Base-by-base conservation (phyloP, 2,329 filamentous ascomycete species). In the Aspergillus novoparasiticus region DNA sequence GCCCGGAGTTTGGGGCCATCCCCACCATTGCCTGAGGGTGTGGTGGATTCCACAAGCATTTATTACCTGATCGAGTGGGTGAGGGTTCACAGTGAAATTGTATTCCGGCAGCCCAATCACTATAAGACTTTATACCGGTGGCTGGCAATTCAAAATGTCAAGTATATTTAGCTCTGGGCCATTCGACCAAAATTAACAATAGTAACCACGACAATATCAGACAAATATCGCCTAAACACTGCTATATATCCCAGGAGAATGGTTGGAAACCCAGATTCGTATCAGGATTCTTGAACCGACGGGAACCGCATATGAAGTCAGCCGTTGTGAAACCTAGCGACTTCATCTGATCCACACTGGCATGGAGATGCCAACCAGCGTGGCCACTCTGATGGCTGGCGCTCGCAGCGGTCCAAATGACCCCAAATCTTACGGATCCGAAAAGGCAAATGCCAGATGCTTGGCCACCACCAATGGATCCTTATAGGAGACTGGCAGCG, bases 271-370 rank as follows among this genome's bases (percentile, higher is more conserved):
- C 64, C 68, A 48, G 45, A 45, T 62, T 74, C 69, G 69, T 73
- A 73, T 72, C 68, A 63, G 67, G 67, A 74, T 71, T 65, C 64
- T 61, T 64, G 69, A 72, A 70, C 70, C 69, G 70, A 70, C 65
- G 72, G 68, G 64, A 73, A 73, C 69, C 72, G 72, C 69, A 73
- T 71, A 69, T 72, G 64, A 71, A 70, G 72, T 76, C 73, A 76
- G 75, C 75, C 74, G 73, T 73, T 75, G 75, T 77, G 75, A 72
- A 75, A 77, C 75, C 71, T 64, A 70, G 66, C 67, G 64, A 67
- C 69, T 70, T 63, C 73, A 70, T 76, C 72, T 76, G 75, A 76
- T 76, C 72, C 72, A 72, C 71, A 36, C 70, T 67, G 64, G 71
- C 71, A 73, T 72, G 67, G 66, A 67, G 66, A 58, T 61, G 46